A percentile compares a stretch with the other conserved stretches of the same genome.
phyloP scores from a whole-genome alignment of 805 yeast species.

The Starmerella geochares region DNA sequence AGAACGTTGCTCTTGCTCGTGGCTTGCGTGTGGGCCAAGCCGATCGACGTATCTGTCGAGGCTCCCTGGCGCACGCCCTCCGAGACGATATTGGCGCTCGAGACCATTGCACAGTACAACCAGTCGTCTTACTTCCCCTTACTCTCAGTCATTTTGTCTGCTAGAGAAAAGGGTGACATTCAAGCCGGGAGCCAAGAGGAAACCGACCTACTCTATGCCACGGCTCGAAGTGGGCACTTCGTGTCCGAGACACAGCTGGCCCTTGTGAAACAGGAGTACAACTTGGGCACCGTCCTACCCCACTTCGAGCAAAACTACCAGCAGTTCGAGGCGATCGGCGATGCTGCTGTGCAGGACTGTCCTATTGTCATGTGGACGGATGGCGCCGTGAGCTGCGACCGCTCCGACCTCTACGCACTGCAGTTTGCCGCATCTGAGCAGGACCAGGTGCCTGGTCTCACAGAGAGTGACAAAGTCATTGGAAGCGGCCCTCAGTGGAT shows the following conservation, averaged over 20 bases:
- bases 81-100: constrained; percentile 20
- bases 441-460: constrained; percentile 20
- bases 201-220: constrained; percentile 21
- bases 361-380: constrained; percentile 47
- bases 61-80: constrained; percentile 14
- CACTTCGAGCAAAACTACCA: constrained; percentile 55
- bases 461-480: constrained; percentile 53
- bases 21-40: constrained; percentile 9
- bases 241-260: constrained; percentile 15
- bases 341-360: constrained; percentile 28
- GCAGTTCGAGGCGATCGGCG: constrained; percentile 35
- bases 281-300: constrained; percentile 46
- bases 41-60: constrained; percentile 14
- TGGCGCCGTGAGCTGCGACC: constrained; percentile 48
- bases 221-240: constrained; percentile 18
- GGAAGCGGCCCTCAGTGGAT: constrained; percentile 48
- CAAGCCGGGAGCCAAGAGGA: constrained; percentile 19
- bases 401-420: constrained; percentile 70
- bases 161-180: constrained; percentile 19
- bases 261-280: constrained; percentile 37
- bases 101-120: constrained; percentile 30
- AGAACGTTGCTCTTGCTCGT: background rate
- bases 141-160: constrained; percentile 24
- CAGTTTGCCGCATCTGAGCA: constrained; percentile 33
- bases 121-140: constrained; percentile 31